A percentile compares a stretch with the other conserved stretches of the same genome.
Conservation (phyloP, 1,284 basidiomycete genomes). For the Microbotryomycetes sp. region DNA sequence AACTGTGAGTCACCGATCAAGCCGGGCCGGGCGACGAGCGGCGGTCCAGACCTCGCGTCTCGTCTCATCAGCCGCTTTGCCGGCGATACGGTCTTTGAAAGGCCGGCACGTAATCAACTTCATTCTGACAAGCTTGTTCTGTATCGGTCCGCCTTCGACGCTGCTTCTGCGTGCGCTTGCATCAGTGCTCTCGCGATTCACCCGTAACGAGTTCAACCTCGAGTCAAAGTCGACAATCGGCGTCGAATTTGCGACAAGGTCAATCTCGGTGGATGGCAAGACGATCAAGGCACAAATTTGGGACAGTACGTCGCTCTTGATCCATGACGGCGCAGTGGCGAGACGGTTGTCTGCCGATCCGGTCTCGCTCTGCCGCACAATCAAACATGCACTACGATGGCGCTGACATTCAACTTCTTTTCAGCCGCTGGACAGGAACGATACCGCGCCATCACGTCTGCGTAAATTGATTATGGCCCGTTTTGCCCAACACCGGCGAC, state of each 20-base stretch:
- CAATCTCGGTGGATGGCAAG: conserved; percentile 91
- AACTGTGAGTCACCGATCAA: conserved; percentile 37
- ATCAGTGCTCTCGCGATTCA: conserved; percentile 80
- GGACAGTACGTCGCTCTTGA: conserved; percentile 63
- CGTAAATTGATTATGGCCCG: conserved; percentile 50
- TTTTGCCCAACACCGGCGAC: not conserved
- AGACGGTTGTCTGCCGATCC: no score
- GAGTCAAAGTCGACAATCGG: conserved; percentile 97
- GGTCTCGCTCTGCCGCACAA: no score
- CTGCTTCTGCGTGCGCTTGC: not conserved
- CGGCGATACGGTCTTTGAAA: not conserved
- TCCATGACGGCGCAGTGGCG: not conserved
- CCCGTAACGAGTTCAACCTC: conserved; percentile 97
- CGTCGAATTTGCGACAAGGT: conserved; percentile 96
- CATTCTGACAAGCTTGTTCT: no score
- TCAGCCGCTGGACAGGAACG: conserved; percentile 86
- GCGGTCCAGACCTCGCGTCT: no score
- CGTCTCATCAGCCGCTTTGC: not conserved
- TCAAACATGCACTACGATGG: not conserved
- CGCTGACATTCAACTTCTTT: not conserved
- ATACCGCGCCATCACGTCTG: conserved; percentile 97
- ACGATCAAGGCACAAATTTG: conserved; percentile 99
- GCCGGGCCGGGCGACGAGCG: not conserved
- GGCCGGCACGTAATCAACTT: no score
- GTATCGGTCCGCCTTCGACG: not conserved